Evolutionary conservation across 257 asterid genomes (phyloP), one percentile per base, ranked within the genome.

Genomic region (Fraxinus pennsylvanica): DNA sequence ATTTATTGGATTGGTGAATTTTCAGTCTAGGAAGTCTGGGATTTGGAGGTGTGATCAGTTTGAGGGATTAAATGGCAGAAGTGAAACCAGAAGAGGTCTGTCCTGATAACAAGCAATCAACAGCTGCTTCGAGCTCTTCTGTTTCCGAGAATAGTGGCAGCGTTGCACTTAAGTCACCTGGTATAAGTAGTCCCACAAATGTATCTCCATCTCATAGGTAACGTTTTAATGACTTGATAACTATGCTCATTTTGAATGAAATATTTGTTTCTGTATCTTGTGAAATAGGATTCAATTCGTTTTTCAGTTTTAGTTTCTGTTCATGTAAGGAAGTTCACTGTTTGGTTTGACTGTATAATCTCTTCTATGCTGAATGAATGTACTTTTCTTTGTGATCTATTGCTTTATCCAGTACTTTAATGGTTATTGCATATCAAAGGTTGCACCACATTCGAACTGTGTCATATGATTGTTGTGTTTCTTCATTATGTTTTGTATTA

Each of bases 121-220:
- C 84, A 45, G 92, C 89, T 82, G 91, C 87, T 72, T 92, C 96
- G 12, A 89, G 95, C 90, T 93, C 98, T 29, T 91, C 98, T 25
- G 89, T 89, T 89, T 95, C 98, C 30, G 99, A 96, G 84, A 91
- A 88, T 82, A 90, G 96, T 83, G 91, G 92, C 80, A 83, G 90
- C 77, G 71, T 82, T 81, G 85, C 83, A 21, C 27, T 88, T 15
- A 93, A 87, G 84, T 90, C 99, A 2, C 96, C 96, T 0, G 86
- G 87, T 63, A 84, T 81, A 78, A 83, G 92, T 82, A 96, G 98
- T 87, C 97, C 98, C 3, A 72, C 87, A 39, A 84, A 88, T 77
- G 78, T 88, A 78, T 92, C 97, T 54, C 96, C 97, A 68, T 84
- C 89, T 83, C 90, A 91, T 79, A 84, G 98, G 98, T 96, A 88